Evolutionary conservation across 129 eudicot genomes (phyloP).

Genomic region (Chrysanthemum lavandulifolium): DNA sequence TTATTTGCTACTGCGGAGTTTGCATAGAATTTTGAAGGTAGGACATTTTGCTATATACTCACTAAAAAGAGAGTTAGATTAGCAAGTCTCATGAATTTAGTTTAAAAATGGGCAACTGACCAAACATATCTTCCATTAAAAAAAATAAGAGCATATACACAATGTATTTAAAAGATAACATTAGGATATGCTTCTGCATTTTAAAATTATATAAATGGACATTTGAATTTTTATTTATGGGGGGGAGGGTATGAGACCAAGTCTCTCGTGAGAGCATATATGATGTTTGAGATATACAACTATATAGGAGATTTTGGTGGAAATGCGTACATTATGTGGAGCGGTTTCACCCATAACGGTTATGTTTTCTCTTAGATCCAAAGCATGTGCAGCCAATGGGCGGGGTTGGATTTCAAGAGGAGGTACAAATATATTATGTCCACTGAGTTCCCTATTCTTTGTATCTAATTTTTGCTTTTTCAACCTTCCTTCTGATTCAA

Average conservation of each 20-base stretch:
- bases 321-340: conserved; percentile 47
- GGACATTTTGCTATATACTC: too few relatives aligned
- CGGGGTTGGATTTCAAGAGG: conserved; percentile 93
- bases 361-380: conserved; percentile 74
- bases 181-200: background rate
- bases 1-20: too few relatives aligned
- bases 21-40: too few relatives aligned
- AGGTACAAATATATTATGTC: conserved; percentile 84
- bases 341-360: conserved; percentile 70
- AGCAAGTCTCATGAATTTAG: too few relatives aligned
- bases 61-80: too few relatives aligned
- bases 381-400: conserved; percentile 68
- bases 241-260: too few relatives aligned
- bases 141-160: too few relatives aligned
- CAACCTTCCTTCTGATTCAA: conserved; percentile 67
- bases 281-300: too few relatives aligned
- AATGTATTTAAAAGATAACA: background rate
- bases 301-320: conserved; percentile 17
- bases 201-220: background rate
- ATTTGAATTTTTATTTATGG: background rate
- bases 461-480: conserved; percentile 82
- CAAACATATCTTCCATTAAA: too few relatives aligned
- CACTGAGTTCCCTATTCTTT: conserved; percentile 85
- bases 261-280: too few relatives aligned
- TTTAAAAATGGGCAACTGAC: background rate